phyloP scores from a whole-genome alignment of 148 eudicot species.

The Pharnaceum exiguum region DNA sequence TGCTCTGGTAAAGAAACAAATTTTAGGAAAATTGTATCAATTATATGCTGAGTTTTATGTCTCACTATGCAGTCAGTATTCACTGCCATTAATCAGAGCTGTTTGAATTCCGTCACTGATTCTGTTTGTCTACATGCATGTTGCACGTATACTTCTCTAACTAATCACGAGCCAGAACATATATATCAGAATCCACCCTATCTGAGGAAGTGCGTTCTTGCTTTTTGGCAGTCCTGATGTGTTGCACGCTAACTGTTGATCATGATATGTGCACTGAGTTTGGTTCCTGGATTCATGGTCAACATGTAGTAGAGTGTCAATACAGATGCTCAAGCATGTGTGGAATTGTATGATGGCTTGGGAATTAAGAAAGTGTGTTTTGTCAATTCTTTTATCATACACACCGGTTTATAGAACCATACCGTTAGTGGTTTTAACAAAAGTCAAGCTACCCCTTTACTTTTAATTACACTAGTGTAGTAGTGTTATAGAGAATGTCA shows the following conservation, averaged over 20 bases:
- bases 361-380: no score
- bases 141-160: not conserved
- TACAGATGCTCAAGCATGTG: not conserved
- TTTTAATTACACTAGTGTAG: no score
- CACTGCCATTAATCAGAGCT: not conserved
- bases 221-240: conserved; percentile 12
- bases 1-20: not conserved
- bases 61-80: no score
- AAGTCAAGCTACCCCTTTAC: no score
- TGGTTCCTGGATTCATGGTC: conserved; percentile 28
- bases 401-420: no score
- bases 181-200: conserved; percentile 25
- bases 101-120: not conserved
- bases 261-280: conserved; percentile 35
- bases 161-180: conserved; percentile 17
- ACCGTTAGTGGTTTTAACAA: no score
- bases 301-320: not conserved
- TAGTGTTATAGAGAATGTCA: no score
- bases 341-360: no score
- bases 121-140: not conserved
- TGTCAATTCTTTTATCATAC: no score
- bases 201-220: conserved; percentile 11
- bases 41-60: no score
- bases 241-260: conserved; percentile 24
- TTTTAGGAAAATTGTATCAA: not conserved